Evolutionary conservation across 108 stramenopile genomes (phyloP).

Genomic region (Cyclotella kingstonii): DNA sequence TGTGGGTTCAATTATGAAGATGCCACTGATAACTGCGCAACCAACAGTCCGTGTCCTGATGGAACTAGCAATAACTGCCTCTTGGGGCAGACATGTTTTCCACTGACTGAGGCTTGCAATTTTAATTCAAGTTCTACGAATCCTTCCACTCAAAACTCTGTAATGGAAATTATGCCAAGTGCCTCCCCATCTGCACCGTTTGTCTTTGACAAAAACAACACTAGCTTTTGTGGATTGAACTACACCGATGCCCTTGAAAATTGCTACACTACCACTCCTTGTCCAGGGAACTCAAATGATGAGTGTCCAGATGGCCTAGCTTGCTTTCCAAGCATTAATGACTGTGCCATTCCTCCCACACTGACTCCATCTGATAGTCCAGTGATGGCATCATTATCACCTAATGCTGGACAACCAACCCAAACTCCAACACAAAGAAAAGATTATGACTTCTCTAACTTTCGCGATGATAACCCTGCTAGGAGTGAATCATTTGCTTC

Average conservation of each 20-base stretch:
- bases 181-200: no score
- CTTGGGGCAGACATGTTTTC: constrained; percentile 14
- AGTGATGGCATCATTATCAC: no score
- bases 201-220: no score
- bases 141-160: neutral
- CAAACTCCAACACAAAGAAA: no score
- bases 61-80: constrained; percentile 9
- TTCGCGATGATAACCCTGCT: no score
- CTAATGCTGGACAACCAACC: no score
- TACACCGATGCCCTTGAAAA: neutral
- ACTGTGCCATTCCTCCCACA: no score
- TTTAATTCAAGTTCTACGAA: neutral
- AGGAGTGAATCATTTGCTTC: no score
- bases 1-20: constrained; percentile 14
- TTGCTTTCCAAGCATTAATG: neutral
- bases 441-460: no score
- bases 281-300: neutral
- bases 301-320: constrained; percentile 1
- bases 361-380: no score
- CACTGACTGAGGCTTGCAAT: neutral
- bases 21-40: constrained; percentile 13
- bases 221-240: constrained; percentile 1
- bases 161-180: no score
- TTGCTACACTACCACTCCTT: neutral
- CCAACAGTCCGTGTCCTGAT: constrained; percentile 10